A percentile compares a stretch with the other conserved stretches of the same genome.
phyloP scores from a whole-genome alignment of 2,329 filamentous ascomycete species.

The Penicillium aurantiogriseum region DNA sequence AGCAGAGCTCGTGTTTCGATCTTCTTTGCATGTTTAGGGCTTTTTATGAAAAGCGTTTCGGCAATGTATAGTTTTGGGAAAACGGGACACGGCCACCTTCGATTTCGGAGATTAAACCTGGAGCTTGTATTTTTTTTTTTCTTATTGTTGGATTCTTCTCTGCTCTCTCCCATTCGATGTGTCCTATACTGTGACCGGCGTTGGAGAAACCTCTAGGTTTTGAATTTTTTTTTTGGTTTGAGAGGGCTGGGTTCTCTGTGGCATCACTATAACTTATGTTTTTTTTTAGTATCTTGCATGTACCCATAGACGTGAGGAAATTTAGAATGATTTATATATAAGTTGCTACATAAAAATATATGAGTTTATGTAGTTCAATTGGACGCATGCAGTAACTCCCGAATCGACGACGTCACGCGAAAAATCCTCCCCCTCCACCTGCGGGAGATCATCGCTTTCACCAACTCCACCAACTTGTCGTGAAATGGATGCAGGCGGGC shows the following conservation, averaged over 20 bases:
- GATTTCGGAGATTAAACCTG: conserved; percentile 14
- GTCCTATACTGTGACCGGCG: conserved; percentile 20
- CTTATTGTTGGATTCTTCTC: conserved; percentile 8
- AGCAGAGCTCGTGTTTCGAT: conserved; percentile 11
- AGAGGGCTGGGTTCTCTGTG: conserved; percentile 24
- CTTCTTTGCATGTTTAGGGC: conserved; percentile 20
- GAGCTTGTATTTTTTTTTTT: conserved; percentile 6
- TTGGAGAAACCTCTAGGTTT: conserved; percentile 17
- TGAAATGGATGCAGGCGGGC: conserved; percentile 26
- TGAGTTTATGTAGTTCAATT: not conserved
- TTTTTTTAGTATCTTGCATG: conserved; percentile 21
- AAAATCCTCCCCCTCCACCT: conserved; percentile 23
- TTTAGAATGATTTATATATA: conserved; percentile 14
- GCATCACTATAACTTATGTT: conserved; percentile 21
- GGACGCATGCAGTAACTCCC: conserved; percentile 22
- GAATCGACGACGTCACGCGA: conserved; percentile 36
- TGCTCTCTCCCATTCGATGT: conserved; percentile 12
- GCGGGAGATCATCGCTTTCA: conserved; percentile 26
- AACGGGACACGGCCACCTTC: conserved; percentile 6
- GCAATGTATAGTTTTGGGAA: conserved; percentile 26
- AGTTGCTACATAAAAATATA: not conserved
- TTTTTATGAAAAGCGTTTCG: conserved; percentile 20
- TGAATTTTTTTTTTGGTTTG: conserved; percentile 6
- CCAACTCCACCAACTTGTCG: conserved; percentile 17
- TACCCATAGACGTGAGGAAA: conserved; percentile 32